Conservation (phyloP, 2,329 filamentous ascomycete species). For the Tolypocladium sp. region DNA sequence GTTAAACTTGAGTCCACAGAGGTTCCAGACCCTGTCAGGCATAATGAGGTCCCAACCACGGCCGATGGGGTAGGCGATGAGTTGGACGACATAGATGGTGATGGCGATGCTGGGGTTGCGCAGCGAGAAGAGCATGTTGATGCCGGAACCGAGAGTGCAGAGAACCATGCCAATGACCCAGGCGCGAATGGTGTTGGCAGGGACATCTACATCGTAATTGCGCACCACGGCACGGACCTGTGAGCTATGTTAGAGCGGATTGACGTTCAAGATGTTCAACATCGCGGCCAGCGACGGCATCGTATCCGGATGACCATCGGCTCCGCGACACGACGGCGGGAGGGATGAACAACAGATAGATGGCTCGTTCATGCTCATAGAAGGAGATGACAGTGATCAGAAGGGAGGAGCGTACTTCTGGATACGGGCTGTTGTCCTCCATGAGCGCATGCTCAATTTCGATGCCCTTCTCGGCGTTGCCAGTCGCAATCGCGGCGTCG, state of each 20-base stretch:
- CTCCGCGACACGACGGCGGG: neutral
- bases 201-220: constrained; percentile 55
- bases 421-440: constrained; percentile 59
- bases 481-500: constrained; percentile 44
- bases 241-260: neutral
- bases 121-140: constrained; percentile 53
- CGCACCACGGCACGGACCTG: constrained; percentile 56
- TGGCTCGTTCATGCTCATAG: too few species aligned
- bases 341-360: neutral
- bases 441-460: constrained; percentile 49
- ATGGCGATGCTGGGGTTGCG: constrained; percentile 51
- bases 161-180: constrained; percentile 54
- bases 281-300: neutral
- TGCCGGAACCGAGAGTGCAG: constrained; percentile 50
- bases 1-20: constrained; percentile 46
- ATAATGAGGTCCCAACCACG: constrained; percentile 45
- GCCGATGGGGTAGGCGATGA: constrained; percentile 52
- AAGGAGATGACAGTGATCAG: neutral
- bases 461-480: constrained; percentile 46
- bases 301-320: neutral
- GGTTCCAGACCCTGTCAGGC: constrained; percentile 40
- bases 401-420: constrained; percentile 38
- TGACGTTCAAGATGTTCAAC: neutral
- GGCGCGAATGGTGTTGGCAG: constrained; percentile 55
- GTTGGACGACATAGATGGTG: constrained; percentile 53